Base-by-base conservation (phyloP, 169 alveolate genomes). In the Babesia gibsoni region DNA sequence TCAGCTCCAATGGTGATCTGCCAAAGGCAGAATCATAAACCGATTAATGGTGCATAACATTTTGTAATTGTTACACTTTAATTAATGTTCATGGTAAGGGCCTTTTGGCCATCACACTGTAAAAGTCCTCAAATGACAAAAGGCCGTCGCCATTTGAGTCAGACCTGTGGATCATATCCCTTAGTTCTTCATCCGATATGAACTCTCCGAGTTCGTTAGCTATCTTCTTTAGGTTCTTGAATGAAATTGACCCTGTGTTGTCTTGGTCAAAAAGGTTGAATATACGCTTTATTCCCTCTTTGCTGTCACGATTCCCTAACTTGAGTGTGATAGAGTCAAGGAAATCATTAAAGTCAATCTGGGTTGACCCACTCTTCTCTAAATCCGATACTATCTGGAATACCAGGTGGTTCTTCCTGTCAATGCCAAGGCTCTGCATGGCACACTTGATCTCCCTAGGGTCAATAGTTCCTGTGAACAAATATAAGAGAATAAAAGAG, bases 391-490 rank as follows among this genome's bases (percentile, higher is more conserved):
- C 95, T 95, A 98, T 95, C 89, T 95, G 94, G 89, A 91, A 98
- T 72, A 98, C 97, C 57, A 99, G 94, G 41, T 99, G 99, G 73
- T 98, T 97, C 83, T 96, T 97, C 36, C 96, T 93, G 82, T 98
- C 99, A 67, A 98, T 95, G 52, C 99, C 99, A n/a, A 97, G 91
- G 53, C 98, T 93, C 88, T 94, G 97, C 98, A 98, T 97, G 14
- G 99, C 99, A 30, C 99, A 98, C 84, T 96, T 96, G 45, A 98
- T 94, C 89, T 98, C 99, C 81, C 95, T 95, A 53, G 99, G 99
- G 74, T 98, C 99, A 50, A 98, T 93, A 20, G 97, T 93, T 18
- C 98, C 98, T 77, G 68, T 30, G 41, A 3, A n/a, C n/a, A n/a
- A n/a, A n/a, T n/a, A n/a, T n/a, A n/a, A n/a, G n/a, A n/a, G n/a